Conservation (phyloP, 306 rosid species). For the Glycine soja region DNA sequence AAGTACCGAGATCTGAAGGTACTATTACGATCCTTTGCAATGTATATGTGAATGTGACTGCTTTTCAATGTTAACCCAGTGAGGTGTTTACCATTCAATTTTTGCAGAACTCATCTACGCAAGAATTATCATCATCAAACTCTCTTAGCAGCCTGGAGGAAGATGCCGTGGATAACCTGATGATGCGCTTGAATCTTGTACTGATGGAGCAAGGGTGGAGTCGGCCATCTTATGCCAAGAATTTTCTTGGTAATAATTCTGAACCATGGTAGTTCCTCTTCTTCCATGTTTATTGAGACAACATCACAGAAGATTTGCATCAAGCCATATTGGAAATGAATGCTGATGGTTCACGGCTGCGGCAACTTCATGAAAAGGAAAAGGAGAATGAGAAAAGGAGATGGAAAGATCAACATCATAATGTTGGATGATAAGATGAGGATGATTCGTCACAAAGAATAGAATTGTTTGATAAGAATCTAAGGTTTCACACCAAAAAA, state of each 20-base stretch:
- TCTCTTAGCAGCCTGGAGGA: constrained; percentile 61
- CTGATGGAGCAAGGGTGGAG: constrained; percentile 87
- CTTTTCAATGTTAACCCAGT: constrained; percentile 30
- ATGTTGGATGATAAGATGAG: no score
- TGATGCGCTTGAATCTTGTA: constrained; percentile 71
- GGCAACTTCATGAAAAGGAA: no score
- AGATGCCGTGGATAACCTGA: constrained; percentile 72
- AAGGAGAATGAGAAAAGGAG: no score
- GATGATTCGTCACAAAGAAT: no score
- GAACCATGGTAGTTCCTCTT: constrained; percentile 74
- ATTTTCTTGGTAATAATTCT: constrained; percentile 70
- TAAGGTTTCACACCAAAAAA: no score
- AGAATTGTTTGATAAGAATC: no score
- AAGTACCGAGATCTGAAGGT: constrained; percentile 69
- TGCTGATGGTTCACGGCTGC: background rate
- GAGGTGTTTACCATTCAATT: constrained; percentile 9
- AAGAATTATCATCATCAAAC: constrained; percentile 46
- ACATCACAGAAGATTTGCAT: constrained; percentile 10
- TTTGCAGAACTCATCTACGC: constrained; percentile 58
- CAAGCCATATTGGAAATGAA: background rate
- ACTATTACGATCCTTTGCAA: constrained; percentile 22
- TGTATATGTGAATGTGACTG: background rate
- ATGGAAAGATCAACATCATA: no score
- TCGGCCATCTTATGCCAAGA: constrained; percentile 56
- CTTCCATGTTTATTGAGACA: constrained; percentile 22